Base-by-base conservation (phyloP, 2,329 filamentous ascomycete genomes). In the Madurella mycetomatis region DNA sequence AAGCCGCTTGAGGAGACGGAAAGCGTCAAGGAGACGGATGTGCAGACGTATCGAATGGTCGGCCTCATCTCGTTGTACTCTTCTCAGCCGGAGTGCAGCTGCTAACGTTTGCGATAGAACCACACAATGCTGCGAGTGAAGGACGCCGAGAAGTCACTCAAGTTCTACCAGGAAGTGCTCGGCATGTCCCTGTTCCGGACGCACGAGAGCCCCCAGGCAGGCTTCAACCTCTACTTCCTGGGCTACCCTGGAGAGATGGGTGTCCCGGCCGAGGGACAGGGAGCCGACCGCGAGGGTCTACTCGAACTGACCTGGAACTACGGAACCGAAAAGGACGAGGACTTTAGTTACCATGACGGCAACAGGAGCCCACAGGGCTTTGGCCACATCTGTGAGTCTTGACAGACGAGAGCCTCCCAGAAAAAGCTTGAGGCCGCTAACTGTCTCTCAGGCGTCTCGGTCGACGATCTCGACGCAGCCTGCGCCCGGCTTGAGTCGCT, bases 51-150 rank as follows among this genome's bases (percentile, higher is more conserved):
- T 71, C 84, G 87, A 64, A 85, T 86, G 80, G 79, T 80, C 62
- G 50, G 70, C 34, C 25, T 9, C 5, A 16, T 9, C 15, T 5
- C 5, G 48, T 47, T 55, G 11, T 15, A 37, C 13, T 15, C 9
- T 37, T 37, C 9, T 11, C 9, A 11, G 25, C 5, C 32, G 34
- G 5, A 31, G 11, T 9, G 25, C 9, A 11, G 0, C 4, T 17
- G 9, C 34, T 37, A 15, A 37, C 34, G 11, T 12, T 37, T 11
- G 34, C 34, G 31, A 15, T 57, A 87, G 84, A 92, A 94, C 74
- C 89, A 94, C 74, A 91, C 88, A 53, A 97, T 97, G 94, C 83
- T 99, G 63, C 88, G 94, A 31, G 87, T 97, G 73, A 97, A 96
- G 75, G 84, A 89, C 63, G 76, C 79, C 19, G 80, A 89, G 67